Evolutionary conservation across 73 alveolate genomes (phyloP), one percentile per base, ranked within the genome.

Genomic region (Effrenium voratum): DNA sequence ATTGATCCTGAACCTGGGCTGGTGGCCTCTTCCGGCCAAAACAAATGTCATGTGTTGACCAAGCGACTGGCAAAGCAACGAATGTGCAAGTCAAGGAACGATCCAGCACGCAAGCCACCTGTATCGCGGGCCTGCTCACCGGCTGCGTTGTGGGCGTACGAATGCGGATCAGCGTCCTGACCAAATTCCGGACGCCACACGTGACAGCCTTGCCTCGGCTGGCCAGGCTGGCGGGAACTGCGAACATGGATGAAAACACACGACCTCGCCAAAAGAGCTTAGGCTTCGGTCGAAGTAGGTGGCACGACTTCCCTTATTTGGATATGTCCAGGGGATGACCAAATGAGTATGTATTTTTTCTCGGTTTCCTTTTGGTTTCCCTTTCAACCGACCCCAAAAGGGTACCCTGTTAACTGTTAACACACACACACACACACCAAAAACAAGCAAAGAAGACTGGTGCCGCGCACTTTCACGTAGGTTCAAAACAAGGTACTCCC

Each of bases 41-140:
- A 66, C 32, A 66, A 66, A 22, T 26, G 12, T 6, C 40, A 16
- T 75, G 79, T 34, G 36, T 4, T 34, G 24, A n/a, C 36, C 46
- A 15, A 40, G 6, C 24, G 55, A 22, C 85, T 38, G 34, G n/a
- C 52, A 8, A 26, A 8, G 79, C 79, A n/a, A n/a, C n/a, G 8
- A 6, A 22, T 10, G 38, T 32, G 79, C 44, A 6, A 5, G 63
- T 40, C 77, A 40, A 66, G 77, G n/a, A 4, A 40, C 77, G 77
- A 32, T 66, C 77, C 77, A 66, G 36, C 43, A 66, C 77, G 36
- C 77, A 66, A 12, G 77, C 77, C 77, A 66, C 77, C 77, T 66
- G 40, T 30, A 66, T 30, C 12, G 77, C 43, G 43, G 77, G 24
- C 16, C 77, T 36, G 77, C 77, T 66, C 77, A 40, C 15, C 43